Conservation (phyloP, 2,329 filamentous ascomycete species). For the Fusarium mundagurra region DNA sequence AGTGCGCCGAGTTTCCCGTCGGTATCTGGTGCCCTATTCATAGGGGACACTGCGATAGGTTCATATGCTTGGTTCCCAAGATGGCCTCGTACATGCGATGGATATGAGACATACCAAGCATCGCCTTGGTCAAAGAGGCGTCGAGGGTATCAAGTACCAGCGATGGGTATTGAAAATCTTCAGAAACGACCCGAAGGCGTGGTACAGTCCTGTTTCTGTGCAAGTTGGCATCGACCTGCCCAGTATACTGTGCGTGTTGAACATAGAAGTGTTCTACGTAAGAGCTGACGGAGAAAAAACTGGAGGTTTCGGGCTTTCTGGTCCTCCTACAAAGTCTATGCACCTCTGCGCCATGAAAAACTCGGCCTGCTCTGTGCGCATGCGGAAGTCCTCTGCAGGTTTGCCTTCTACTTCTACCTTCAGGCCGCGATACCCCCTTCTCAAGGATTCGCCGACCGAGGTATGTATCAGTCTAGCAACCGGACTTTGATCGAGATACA, state of each 20-base stretch:
- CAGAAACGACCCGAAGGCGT: accelerated
- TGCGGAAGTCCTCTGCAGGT: accelerated
- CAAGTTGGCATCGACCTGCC: not conserved
- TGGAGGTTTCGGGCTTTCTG: accelerated
- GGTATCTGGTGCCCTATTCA: not conserved
- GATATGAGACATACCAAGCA: not conserved
- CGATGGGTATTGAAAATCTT: not conserved
- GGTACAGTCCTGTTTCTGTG: not conserved
- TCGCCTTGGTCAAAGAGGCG: accelerated
- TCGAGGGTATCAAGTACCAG: accelerated
- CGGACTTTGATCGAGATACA: not conserved
- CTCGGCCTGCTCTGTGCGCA: not conserved
- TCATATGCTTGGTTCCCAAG: accelerated
- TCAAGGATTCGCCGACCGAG: not conserved
- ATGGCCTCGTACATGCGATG: too few relatives aligned
- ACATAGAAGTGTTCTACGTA: accelerated
- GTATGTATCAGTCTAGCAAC: not conserved
- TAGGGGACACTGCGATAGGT: accelerated
- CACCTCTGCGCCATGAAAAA: not conserved
- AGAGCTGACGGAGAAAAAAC: not conserved
- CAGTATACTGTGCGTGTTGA: accelerated
- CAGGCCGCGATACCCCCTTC: not conserved
- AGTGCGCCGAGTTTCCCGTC: not conserved
- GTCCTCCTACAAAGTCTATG: not conserved
- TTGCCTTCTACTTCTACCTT: not conserved